phyloP scores from a whole-genome alignment of 2,329 filamentous ascomycete species.

The Colletotrichum sp. region DNA sequence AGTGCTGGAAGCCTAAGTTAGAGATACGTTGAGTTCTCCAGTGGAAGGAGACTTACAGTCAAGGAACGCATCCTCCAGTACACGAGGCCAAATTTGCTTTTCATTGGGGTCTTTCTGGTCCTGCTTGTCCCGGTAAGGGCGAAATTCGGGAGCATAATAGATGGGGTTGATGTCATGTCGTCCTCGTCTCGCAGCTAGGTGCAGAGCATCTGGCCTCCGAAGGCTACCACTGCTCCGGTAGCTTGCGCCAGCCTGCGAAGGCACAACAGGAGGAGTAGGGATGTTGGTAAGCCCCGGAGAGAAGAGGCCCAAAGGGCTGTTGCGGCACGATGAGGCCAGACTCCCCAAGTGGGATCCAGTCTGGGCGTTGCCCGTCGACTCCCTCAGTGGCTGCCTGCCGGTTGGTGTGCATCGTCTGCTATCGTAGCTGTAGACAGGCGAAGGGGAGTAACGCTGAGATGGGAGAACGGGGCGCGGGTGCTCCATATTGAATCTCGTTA shows the following conservation, averaged over 20 bases:
- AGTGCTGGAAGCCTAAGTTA: slow-evolving; percentile 50
- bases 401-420: slow-evolving; percentile 43
- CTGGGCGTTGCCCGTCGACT: slow-evolving; percentile 59
- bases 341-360: slow-evolving; percentile 28
- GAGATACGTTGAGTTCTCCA: neutral
- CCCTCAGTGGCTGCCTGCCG: slow-evolving; percentile 52
- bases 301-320: slow-evolving; percentile 46
- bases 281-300: slow-evolving; percentile 52
- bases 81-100: slow-evolving; percentile 66
- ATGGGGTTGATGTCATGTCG: slow-evolving; percentile 60
- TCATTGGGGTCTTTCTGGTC: slow-evolving; percentile 67
- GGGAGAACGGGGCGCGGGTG: slow-evolving; percentile 53
- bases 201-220: slow-evolving; percentile 30
- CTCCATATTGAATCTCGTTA: slow-evolving; percentile 14
- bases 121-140: slow-evolving; percentile 70
- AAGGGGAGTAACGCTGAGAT: slow-evolving; percentile 55
- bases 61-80: slow-evolving; percentile 70
- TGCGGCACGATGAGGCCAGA: slow-evolving; percentile 47
- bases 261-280: slow-evolving; percentile 53
- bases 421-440: slow-evolving; percentile 52
- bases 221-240: slow-evolving; percentile 35
- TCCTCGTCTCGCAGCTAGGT: slow-evolving; percentile 30
- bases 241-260: slow-evolving; percentile 49
- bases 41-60: slow-evolving; percentile 56
- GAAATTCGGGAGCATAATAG: slow-evolving; percentile 66